Percentiles rank a stretch among this genome's conserved stretches.
These are phyloP conservation scores for Starmera stellimalicola DNA, from an alignment of 1,139 yeast species.

Conservation along the genomic window DNA sequence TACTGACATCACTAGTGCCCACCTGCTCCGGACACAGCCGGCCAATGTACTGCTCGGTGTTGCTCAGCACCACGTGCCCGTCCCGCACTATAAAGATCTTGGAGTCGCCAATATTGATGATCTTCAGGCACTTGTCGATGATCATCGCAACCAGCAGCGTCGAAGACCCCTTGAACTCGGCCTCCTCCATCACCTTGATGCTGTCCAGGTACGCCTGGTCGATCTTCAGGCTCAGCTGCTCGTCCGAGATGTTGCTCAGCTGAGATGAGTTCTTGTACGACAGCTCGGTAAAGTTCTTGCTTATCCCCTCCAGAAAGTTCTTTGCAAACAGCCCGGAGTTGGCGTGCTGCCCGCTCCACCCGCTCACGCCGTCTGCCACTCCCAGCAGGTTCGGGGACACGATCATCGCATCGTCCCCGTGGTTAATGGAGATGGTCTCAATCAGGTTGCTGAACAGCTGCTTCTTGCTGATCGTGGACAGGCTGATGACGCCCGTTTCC, in stretches of 20 bases:
- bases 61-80: slow-evolving; percentile 35
- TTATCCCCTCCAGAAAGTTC: slow-evolving; percentile 43
- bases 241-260: slow-evolving; percentile 6
- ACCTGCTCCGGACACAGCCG: slow-evolving; percentile 46
- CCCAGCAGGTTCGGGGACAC: slow-evolving; percentile 47
- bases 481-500: slow-evolving; percentile 35
- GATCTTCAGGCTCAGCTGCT: slow-evolving; percentile 17
- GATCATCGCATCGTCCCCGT: slow-evolving; percentile 58
- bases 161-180: slow-evolving; percentile 41
- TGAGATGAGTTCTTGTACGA: slow-evolving; percentile 11
- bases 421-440: slow-evolving; percentile 43
- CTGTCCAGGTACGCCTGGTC: slow-evolving; percentile 46
- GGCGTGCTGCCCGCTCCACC: slow-evolving; percentile 42
- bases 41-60: slow-evolving; percentile 39
- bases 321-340: slow-evolving; percentile 48
- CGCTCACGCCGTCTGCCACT: slow-evolving; percentile 54
- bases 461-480: slow-evolving; percentile 39
- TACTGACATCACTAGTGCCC: slow-evolving; percentile 36
- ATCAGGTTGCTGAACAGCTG: slow-evolving; percentile 45
- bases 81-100: slow-evolving; percentile 40
- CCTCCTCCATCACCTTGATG: slow-evolving; percentile 43
- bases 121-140: slow-evolving; percentile 34
- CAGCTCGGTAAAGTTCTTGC: slow-evolving; percentile 31
- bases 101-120: slow-evolving; percentile 50
- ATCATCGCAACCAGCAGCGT: slow-evolving; percentile 44